Percentiles rank a stretch among this genome's conserved stretches.
Conservation (phyloP, 73 alveolate species). For the Chromera velia region DNA sequence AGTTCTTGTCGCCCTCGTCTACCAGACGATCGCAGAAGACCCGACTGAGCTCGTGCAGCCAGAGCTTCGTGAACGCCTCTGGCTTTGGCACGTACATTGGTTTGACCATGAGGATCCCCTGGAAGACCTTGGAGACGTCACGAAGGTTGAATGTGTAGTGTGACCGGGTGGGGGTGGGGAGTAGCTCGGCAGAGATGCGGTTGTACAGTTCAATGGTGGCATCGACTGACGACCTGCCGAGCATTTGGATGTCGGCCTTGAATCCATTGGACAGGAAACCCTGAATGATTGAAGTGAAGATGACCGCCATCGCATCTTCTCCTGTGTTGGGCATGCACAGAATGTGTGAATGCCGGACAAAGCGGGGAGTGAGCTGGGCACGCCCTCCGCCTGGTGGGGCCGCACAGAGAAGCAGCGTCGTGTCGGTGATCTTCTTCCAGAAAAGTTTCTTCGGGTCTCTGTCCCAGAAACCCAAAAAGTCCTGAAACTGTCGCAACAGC, state of each 20-base stretch:
- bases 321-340: constrained; percentile 72
- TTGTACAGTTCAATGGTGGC: constrained; percentile 85
- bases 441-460: constrained; percentile 84
- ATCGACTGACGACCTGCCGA: constrained; percentile 57
- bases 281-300: not conserved
- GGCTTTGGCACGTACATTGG: constrained; percentile 25
- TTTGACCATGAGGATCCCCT: constrained; percentile 52
- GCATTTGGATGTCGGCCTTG: not conserved
- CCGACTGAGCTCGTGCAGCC: constrained; percentile 98
- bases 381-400: constrained; percentile 99
- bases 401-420: constrained; percentile 91
- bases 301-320: constrained; percentile 58
- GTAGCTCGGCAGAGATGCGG: constrained; percentile 78
- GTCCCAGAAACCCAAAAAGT: constrained; percentile 90
- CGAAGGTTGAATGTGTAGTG: constrained; percentile 95
- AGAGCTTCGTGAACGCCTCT: constrained; percentile 69
- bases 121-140: constrained; percentile 92
- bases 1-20: constrained; percentile 83
- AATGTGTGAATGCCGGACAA: constrained; percentile 93
- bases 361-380: constrained; percentile 86
- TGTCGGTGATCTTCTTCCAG: constrained; percentile 92
- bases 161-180: constrained; percentile 95
- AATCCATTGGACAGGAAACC: not conserved
- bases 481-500: constrained; percentile 71
- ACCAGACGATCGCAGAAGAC: constrained; percentile 98